Conservation (phyloP, 768 basidiomycete species). For the Mycena rosella region DNA sequence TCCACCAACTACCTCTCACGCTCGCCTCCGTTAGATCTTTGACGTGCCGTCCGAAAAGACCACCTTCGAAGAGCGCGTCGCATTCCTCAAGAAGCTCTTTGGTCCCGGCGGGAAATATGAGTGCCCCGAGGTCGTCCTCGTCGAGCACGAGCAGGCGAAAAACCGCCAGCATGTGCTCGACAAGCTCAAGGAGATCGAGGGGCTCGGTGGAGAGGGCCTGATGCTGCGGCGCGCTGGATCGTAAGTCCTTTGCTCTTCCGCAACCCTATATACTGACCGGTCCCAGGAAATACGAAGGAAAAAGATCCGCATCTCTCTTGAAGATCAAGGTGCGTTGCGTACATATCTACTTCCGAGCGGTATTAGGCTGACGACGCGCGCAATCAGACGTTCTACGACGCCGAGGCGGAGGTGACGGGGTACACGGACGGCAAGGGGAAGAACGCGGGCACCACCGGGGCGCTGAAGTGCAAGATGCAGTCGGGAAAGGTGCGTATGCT, state of each 20-base stretch:
- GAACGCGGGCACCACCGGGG: conserved; percentile 62
- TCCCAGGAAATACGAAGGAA: conserved; percentile 62
- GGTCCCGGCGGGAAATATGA: conserved; percentile 60
- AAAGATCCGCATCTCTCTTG: conserved; percentile 60
- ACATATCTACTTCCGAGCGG: neutral
- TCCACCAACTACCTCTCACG: too few species aligned
- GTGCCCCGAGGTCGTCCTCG: conserved; percentile 58
- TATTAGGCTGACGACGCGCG: neutral
- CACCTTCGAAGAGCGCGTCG: conserved; percentile 66
- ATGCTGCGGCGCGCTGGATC: conserved; percentile 68
- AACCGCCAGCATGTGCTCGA: conserved; percentile 65
- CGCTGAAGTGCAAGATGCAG: conserved; percentile 69
- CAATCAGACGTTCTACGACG: conserved; percentile 73
- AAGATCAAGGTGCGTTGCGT: conserved; percentile 68
- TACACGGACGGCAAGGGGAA: conserved; percentile 67
- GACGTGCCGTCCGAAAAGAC: conserved; percentile 64
- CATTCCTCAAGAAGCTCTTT: conserved; percentile 58
- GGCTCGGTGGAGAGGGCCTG: conserved; percentile 67
- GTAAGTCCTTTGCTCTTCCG: conserved; percentile 45
- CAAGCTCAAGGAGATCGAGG: conserved; percentile 66
- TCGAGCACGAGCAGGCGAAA: conserved; percentile 61
- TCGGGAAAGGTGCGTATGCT: conserved; percentile 68
- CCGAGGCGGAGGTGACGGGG: conserved; percentile 70
- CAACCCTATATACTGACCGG: conserved; percentile 5
- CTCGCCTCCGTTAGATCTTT: conserved; percentile 59